These are phyloP conservation scores for Penicillium italicum DNA, from an alignment of 2,329 filamentous ascomycete genomes.

Conservation along the genomic window DNA sequence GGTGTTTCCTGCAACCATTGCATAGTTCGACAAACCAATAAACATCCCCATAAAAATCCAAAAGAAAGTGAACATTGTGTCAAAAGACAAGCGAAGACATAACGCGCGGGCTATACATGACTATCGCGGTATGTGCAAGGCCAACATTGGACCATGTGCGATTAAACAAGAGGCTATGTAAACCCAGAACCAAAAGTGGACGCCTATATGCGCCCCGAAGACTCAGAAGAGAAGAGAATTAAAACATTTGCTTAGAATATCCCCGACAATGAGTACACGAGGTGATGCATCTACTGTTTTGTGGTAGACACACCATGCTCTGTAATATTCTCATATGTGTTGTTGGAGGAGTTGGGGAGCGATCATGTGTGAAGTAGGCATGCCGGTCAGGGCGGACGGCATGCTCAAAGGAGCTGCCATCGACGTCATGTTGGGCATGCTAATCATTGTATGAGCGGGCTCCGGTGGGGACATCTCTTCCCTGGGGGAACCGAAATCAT, in stretches of 20 bases:
- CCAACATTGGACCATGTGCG: conserved; percentile 1
- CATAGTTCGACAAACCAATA: neutral
- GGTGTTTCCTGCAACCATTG: conserved; percentile 5
- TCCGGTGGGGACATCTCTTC: conserved; percentile 64
- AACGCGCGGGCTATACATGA: neutral
- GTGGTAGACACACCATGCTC: neutral
- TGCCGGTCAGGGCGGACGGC: conserved; percentile 39
- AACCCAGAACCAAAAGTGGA: neutral
- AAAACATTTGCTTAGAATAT: neutral
- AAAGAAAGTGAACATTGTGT: neutral
- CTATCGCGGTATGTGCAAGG: conserved; percentile 3
- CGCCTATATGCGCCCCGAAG: neutral
- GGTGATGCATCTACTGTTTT: neutral
- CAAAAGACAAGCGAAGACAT: neutral
- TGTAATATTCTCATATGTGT: conserved; percentile 34
- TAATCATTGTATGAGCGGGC: conserved; percentile 32
- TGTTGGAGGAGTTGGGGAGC: conserved; percentile 43
- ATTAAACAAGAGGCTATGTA: conserved; percentile 9
- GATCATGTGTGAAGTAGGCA: conserved; percentile 43
- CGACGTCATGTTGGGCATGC: conserved; percentile 35
- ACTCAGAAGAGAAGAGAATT: neutral
- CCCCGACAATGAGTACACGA: neutral
- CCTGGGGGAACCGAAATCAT: conserved; percentile 75
- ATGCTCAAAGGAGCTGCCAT: conserved; percentile 38
- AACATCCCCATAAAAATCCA: neutral